Evolutionary conservation across 2,329 filamentous ascomycete species (phyloP), one percentile per base, ranked within the genome.

Genomic region (Ambrosiella cleistominuta): DNA sequence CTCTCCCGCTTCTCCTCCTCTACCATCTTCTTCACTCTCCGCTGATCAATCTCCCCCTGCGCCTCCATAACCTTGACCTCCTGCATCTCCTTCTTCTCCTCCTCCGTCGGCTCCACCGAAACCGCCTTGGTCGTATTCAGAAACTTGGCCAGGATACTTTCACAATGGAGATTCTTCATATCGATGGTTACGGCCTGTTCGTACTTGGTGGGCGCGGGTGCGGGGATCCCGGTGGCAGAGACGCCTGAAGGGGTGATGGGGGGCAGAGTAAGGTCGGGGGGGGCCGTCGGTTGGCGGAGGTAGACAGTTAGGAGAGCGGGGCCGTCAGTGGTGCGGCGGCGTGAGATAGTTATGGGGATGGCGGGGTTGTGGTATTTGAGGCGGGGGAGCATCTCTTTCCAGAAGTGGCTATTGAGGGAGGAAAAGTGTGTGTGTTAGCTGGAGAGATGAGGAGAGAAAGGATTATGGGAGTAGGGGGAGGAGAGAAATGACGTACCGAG

Each of bases 351-450:
- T 78, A 97, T 94, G 49, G 85, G 81, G 51, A 96, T 70, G 11
- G 81, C 73, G 0, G 93, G 93, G 69, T 98, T 98, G 76, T 95
- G 85, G 74, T 83, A 98, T 76, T 98, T 96, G 64, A 98, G 76
- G 59, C 88, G 81, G 19, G 88, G 87, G 53, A 97, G 82, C 68
- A 82, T 85, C 61, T 83, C 75, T 63, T 79, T 81, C 87, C 88
- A 95, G 78, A 98, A 96, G 73, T 88, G 88, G 66, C 90, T 95
- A 63, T 61, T 47, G 45, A 13, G 27, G 37, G 12, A 13, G 37
- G 36, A 7, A 68, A 67, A 51, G 8, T 53, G n/a, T 57, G n/a
- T 57, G 19, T n/a, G 36, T 50, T 55, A 42, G 39, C 56, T 40
- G 8, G n/a, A 27, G 13, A 17, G 42, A 69, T 70, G 61, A 44